These are phyloP conservation scores for Moniliophthora roreri DNA, from an alignment of 1,284 basidiomycete species.

Conservation along the genomic window DNA sequence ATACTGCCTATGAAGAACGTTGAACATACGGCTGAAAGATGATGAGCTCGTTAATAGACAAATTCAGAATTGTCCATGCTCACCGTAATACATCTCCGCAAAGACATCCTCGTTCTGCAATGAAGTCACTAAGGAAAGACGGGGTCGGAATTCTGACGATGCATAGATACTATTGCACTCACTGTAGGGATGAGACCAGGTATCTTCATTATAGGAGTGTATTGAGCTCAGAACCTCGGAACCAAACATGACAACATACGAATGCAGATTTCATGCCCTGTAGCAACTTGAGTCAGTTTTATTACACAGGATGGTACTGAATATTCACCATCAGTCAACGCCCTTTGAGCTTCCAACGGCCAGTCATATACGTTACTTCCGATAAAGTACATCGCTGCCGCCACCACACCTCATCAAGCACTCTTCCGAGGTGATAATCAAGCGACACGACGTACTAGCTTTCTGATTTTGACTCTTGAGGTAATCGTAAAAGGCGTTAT, in stretches of 20 bases:
- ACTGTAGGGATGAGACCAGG: slow-evolving; percentile 60
- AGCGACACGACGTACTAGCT: slow-evolving; percentile 50
- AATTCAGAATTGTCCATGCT: slow-evolving; percentile 19
- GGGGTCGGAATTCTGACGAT: too few species aligned
- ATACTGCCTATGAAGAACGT: background rate
- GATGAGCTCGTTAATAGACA: background rate
- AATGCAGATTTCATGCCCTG: slow-evolving; percentile 65
- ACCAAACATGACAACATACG: slow-evolving; percentile 36
- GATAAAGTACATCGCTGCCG: slow-evolving; percentile 69
- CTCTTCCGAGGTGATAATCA: too few species aligned
- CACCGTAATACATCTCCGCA: slow-evolving; percentile 79
- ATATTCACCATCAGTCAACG: slow-evolving; percentile 57
- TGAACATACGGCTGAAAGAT: background rate
- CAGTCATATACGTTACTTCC: slow-evolving; percentile 78
- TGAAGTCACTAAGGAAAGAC: slow-evolving; percentile 59
- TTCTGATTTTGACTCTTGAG: slow-evolving; percentile 64
- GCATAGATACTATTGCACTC: slow-evolving; percentile 18
- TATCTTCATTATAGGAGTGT: slow-evolving; percentile 41
- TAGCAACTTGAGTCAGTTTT: too few species aligned
- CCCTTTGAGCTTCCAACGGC: slow-evolving; percentile 69
- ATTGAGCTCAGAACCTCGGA: background rate
- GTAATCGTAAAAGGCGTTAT: slow-evolving; percentile 63
- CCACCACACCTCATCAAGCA: background rate
- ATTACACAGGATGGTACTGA: too few species aligned
- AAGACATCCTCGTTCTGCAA: slow-evolving; percentile 74